Conservation (phyloP, 371 early-diverging fungal species). For the Mortierella sp. region DNA sequence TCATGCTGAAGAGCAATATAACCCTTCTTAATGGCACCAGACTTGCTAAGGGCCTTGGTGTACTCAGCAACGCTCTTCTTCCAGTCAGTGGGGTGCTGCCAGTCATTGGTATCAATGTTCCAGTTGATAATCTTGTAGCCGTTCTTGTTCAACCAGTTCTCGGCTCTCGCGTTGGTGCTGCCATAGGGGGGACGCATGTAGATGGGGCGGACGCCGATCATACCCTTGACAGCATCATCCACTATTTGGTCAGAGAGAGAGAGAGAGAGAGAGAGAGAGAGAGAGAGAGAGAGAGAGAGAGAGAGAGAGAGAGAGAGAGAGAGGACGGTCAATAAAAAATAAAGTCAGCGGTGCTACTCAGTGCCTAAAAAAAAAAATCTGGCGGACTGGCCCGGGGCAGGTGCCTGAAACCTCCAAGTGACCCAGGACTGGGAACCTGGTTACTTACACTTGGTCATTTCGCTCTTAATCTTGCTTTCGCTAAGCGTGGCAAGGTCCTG, state of each 20-base stretch:
- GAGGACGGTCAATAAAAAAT: no score
- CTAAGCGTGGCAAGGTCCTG: conserved; percentile 24
- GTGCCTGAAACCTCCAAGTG: background rate
- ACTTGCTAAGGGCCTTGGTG: conserved; percentile 3
- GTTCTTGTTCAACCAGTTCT: conserved; percentile 42
- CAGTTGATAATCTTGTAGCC: conserved; percentile 63
- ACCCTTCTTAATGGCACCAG: conserved; percentile 20
- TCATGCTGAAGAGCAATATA: conserved; percentile 39
- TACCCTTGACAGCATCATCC: conserved; percentile 25
- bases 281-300: background rate
- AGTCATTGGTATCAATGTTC: conserved; percentile 67
- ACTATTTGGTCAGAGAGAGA: conserved; percentile 15
- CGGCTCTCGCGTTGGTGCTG: conserved; percentile 30
- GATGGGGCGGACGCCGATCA: conserved; percentile 24
- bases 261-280: background rate
- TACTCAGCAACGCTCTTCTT: conserved; percentile 5
- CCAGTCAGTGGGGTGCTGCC: conserved; percentile 21
- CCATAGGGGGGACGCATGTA: conserved; percentile 66
- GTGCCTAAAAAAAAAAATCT: background rate
- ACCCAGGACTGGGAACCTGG: background rate
- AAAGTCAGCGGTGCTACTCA: no score
- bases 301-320: background rate
- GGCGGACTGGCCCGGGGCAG: no score
- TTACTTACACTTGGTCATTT: conserved; percentile 42
- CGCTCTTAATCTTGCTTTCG: background rate